phyloP scores from a whole-genome alignment of 192 early-diverging fungal genomes.

The Backusella circina region DNA sequence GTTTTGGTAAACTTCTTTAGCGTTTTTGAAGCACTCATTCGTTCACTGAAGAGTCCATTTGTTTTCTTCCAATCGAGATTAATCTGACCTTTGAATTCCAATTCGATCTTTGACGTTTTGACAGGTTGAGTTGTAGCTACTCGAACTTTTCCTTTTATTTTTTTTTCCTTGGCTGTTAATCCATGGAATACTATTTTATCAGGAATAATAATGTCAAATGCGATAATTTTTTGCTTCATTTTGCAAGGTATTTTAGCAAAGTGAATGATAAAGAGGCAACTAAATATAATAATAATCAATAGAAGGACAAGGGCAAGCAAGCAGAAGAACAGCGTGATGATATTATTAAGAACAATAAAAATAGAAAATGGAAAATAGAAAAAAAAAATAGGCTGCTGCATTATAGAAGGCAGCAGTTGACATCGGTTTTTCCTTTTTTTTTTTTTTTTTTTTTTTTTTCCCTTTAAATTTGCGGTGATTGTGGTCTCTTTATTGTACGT shows the following conservation, averaged over 20 bases:
- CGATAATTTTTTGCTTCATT: constrained; percentile 28
- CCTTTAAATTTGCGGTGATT: too few species aligned
- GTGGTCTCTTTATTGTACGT: too few species aligned
- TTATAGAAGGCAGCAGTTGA: not conserved
- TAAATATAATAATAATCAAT: not conserved
- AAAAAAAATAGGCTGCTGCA: not conserved
- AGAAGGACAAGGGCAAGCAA: too few species aligned
- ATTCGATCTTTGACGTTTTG: constrained; percentile 13
- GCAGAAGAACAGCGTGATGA: not conserved
- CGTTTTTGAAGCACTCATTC: constrained; percentile 17
- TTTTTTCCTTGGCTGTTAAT: constrained; percentile 22
- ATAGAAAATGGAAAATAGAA: not conserved
- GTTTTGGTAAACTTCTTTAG: constrained; percentile 21
- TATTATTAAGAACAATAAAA: not conserved
- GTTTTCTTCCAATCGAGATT: constrained; percentile 26
- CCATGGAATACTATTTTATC: constrained; percentile 20
- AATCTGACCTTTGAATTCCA: constrained; percentile 26
- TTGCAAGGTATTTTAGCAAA: not conserved
- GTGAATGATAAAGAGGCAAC: not conserved
- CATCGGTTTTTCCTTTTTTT: not conserved
- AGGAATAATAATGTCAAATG: constrained; percentile 21
- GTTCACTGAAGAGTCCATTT: constrained; percentile 2
- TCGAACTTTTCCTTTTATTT: constrained; percentile 31
- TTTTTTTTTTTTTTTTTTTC: too few species aligned
- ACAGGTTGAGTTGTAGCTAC: constrained; percentile 28